phyloP scores from a whole-genome alignment of 331 rosid species.

The Saraca asoca region DNA sequence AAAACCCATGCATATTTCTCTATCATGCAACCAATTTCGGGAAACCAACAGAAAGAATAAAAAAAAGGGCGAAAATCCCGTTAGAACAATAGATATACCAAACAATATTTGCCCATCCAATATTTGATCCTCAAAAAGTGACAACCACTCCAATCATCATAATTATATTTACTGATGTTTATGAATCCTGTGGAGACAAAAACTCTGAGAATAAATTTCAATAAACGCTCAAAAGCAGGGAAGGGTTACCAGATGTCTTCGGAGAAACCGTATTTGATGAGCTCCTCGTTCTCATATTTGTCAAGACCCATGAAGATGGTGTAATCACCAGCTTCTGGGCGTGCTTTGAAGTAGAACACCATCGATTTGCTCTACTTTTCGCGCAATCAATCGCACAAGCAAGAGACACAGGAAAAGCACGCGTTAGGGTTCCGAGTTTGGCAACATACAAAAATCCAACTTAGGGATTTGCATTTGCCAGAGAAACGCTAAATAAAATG shows the following conservation, averaged over 20 bases:
- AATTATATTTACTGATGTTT: not conserved
- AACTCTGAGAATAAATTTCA: not conserved
- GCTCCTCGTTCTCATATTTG: slow-evolving; percentile 96
- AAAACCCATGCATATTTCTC: not conserved
- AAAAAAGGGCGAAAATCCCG: too few species aligned
- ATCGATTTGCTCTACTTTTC: slow-evolving; percentile 43
- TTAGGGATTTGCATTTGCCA: slow-evolving; percentile 15
- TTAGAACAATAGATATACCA: not conserved
- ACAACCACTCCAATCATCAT: not conserved
- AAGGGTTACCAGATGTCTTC: slow-evolving; percentile 82
- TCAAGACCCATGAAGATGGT: slow-evolving; percentile 99
- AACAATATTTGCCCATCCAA: not conserved
- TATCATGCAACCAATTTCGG: not conserved
- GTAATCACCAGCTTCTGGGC: slow-evolving; percentile 92
- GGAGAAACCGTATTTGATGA: slow-evolving; percentile 89
- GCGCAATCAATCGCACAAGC: slow-evolving; percentile 27
- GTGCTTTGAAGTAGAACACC: slow-evolving; percentile 99
- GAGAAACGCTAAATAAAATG: slow-evolving; percentile 22
- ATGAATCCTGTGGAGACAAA: not conserved
- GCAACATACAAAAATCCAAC: slow-evolving; percentile 2
- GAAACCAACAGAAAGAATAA: not conserved
- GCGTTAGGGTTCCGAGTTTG: slow-evolving; percentile 53
- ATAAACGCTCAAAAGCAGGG: not conserved
- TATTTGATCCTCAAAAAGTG: not conserved
- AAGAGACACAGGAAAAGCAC: not conserved